Evolutionary conservation across 2,329 filamentous ascomycete genomes (phyloP).

Genomic region (Pseudocercospora fijiensis): DNA sequence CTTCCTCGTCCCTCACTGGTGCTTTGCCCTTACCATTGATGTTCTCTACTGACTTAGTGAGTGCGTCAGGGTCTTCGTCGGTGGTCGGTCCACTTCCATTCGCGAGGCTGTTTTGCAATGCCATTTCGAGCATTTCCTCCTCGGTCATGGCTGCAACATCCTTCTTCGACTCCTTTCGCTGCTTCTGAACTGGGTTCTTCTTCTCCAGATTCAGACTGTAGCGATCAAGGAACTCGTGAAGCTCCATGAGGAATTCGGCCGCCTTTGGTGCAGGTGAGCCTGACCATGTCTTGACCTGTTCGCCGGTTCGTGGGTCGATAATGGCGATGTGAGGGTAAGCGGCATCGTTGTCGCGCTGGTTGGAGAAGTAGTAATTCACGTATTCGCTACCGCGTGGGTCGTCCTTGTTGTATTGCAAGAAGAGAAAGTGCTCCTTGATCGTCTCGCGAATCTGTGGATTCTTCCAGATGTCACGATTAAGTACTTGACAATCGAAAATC

Average conservation of each 20-base stretch:
- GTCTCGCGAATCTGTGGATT: slow-evolving; percentile 75
- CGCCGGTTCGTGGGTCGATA: slow-evolving; percentile 89
- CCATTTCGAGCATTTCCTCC: slow-evolving; percentile 95
- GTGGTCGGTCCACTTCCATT: slow-evolving; percentile 52
- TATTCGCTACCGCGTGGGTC: slow-evolving; percentile 77
- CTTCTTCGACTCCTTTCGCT: slow-evolving; percentile 65
- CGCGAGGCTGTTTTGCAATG: slow-evolving; percentile 81
- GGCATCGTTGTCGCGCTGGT: slow-evolving; percentile 71
- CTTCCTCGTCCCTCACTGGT: slow-evolving; percentile 41
- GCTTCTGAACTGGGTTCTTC: slow-evolving; percentile 86
- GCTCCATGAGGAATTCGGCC: slow-evolving; percentile 80
- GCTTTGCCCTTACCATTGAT: slow-evolving; percentile 56
- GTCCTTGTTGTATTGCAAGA: slow-evolving; percentile 89
- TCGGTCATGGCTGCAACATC: slow-evolving; percentile 90
- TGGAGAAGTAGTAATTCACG: slow-evolving; percentile 83
- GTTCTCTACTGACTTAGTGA: slow-evolving; percentile 62
- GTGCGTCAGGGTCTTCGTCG: slow-evolving; percentile 78
- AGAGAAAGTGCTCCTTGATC: slow-evolving; percentile 88
- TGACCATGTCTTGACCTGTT: slow-evolving; percentile 96
- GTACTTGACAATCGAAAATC: slow-evolving; percentile 88
- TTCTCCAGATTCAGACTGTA: slow-evolving; percentile 86
- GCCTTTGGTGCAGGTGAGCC: slow-evolving; percentile 74
- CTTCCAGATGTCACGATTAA: slow-evolving; percentile 97
- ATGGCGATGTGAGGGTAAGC: slow-evolving; percentile 96
- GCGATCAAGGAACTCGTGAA: slow-evolving; percentile 94